phyloP scores from a whole-genome alignment of 1,284 basidiomycete genomes.

The Pterulicium gracile region DNA sequence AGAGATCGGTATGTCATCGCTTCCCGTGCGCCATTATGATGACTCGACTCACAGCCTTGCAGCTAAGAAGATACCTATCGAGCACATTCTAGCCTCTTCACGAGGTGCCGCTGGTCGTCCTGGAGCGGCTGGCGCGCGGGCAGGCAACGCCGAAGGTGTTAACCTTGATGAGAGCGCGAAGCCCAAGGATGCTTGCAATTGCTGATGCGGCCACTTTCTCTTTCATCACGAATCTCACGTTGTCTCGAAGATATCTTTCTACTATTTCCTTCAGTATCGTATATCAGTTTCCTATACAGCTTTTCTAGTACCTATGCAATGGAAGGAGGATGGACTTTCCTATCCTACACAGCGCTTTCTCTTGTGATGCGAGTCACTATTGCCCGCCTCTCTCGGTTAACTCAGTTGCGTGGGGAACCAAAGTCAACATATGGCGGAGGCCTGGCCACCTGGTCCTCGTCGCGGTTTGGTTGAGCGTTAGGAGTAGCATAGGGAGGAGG shows the following conservation, averaged over 20 bases:
- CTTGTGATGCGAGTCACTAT: too few relatives aligned
- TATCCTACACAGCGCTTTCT: not conserved
- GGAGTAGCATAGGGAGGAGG: not conserved
- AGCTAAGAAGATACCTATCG: conserved; percentile 96
- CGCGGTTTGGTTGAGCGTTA: conserved; percentile 28
- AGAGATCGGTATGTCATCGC: conserved; percentile 69
- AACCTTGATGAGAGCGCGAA: conserved; percentile 63
- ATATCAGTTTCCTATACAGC: not conserved
- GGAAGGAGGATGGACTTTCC: not conserved
- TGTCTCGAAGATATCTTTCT: conserved; percentile 8
- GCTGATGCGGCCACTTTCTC: conserved; percentile 28
- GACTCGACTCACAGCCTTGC: conserved; percentile 10
- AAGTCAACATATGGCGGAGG: conserved; percentile 49
- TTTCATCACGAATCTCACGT: conserved; percentile 8
- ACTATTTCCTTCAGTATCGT: not conserved
- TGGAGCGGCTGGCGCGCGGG: conserved; percentile 43
- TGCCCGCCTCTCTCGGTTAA: too few relatives aligned
- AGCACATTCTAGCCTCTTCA: conserved; percentile 78
- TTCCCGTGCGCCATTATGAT: not conserved
- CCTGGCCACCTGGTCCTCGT: conserved; percentile 32
- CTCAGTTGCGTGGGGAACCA: not conserved
- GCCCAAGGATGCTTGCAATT: conserved; percentile 74
- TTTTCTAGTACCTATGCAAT: not conserved
- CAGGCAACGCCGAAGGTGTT: conserved; percentile 46
- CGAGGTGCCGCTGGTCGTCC: conserved; percentile 51